Evolutionary conservation across 345 rosid species (phyloP).

Genomic region (Eucalyptus guilfoylei): DNA sequence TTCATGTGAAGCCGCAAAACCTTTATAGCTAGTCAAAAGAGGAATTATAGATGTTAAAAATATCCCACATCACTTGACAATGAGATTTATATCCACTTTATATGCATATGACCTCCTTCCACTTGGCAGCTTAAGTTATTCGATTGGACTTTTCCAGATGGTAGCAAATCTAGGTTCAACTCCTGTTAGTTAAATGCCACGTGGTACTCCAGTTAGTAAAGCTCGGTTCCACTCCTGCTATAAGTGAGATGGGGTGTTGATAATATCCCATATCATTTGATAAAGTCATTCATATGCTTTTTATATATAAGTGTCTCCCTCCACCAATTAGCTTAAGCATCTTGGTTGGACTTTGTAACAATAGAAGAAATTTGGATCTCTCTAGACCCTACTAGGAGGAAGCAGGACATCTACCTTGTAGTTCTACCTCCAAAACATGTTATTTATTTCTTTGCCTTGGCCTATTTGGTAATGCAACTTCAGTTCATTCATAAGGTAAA

Average conservation of each 20-base stretch:
- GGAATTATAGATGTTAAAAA: not conserved
- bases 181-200: not conserved
- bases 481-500: not conserved
- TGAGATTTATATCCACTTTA: not conserved
- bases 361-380: not conserved
- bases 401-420: not conserved
- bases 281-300: not conserved
- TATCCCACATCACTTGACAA: not conserved
- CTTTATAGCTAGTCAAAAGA: not conserved
- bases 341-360: not conserved
- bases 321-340: not conserved
- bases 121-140: not conserved
- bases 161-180: not conserved
- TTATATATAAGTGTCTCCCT: not conserved
- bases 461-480: not conserved
- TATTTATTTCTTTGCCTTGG: not conserved
- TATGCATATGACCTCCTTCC: not conserved
- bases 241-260: not conserved
- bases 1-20: not conserved
- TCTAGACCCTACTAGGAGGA: not conserved
- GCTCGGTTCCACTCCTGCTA: not conserved
- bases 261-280: not conserved
- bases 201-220: not conserved
- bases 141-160: not conserved
- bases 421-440: not conserved